A percentile compares a stretch with the other conserved stretches of the same genome.
Conservation (phyloP, 2,329 filamentous ascomycete genomes). For the Lachnum nothofagi region DNA sequence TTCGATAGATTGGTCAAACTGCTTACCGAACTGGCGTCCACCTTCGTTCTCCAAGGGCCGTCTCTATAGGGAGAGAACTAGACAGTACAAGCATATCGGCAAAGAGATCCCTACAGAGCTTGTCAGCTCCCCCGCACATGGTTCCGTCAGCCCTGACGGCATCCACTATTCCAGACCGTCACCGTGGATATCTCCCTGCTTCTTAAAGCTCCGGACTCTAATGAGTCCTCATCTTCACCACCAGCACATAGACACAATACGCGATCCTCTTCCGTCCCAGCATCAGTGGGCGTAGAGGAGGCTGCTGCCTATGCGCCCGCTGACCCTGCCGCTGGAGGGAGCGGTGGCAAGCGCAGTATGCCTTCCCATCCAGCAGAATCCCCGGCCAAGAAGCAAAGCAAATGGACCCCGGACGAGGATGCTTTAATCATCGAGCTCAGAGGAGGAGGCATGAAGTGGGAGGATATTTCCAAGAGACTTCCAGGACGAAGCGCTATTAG, state of each 20-base stretch:
- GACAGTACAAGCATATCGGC: slow-evolving; percentile 11
- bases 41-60: slow-evolving; percentile 16
- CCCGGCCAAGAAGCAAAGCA: slow-evolving; percentile 89
- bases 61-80: slow-evolving; percentile 17
- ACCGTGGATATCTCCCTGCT: slow-evolving; percentile 94
- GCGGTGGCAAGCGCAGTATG: slow-evolving; percentile 46
- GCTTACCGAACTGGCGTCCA: slow-evolving; percentile 15
- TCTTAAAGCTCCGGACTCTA: slow-evolving; percentile 69
- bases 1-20: slow-evolving; percentile 18
- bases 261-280: slow-evolving; percentile 26
- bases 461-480: slow-evolving; percentile 88
- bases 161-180: slow-evolving; percentile 44
- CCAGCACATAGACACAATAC: slow-evolving; percentile 34
- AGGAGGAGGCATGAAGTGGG: slow-evolving; percentile 94
- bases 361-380: slow-evolving; percentile 54
- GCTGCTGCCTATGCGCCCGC: slow-evolving; percentile 24
- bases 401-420: slow-evolving; percentile 93
- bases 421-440: slow-evolving; percentile 88
- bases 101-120: slow-evolving; percentile 16
- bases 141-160: slow-evolving; percentile 33
- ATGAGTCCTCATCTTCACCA: slow-evolving; percentile 57
- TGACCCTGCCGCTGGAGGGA: slow-evolving; percentile 18
- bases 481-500: slow-evolving; percentile 90
- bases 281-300: slow-evolving; percentile 23
- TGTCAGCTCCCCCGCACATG: slow-evolving; percentile 26